A percentile compares a stretch with the other conserved stretches of the same genome.
phyloP scores from a whole-genome alignment of 371 early-diverging fungal species.

The Mortierella sp. region DNA sequence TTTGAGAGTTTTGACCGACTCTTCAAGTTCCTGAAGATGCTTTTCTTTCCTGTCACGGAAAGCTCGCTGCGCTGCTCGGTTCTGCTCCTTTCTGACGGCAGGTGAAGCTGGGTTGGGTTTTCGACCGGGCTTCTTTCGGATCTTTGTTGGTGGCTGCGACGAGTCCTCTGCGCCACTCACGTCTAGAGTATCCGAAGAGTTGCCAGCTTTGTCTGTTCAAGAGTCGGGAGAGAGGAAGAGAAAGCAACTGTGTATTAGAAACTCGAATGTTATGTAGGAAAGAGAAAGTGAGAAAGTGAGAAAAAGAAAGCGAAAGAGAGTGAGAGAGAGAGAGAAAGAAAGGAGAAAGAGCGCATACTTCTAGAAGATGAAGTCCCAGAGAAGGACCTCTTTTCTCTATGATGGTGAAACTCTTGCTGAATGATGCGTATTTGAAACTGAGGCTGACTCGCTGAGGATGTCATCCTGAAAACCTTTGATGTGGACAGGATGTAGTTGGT shows the following conservation, averaged over 20 bases:
- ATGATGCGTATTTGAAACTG: neutral
- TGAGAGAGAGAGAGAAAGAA: neutral
- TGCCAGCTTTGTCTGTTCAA: constrained; percentile 24
- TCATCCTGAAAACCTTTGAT: constrained; percentile 7
- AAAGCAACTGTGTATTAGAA: constrained; percentile 13
- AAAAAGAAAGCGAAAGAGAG: neutral
- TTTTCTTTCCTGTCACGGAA: constrained; percentile 82
- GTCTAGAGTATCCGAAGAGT: constrained; percentile 19
- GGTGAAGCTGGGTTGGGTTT: constrained; percentile 77
- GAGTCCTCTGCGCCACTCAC: constrained; percentile 12
- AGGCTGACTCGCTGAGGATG: constrained; percentile 13
- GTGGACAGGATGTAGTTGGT: too few species aligned
- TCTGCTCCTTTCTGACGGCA: constrained; percentile 79
- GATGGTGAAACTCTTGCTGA: neutral
- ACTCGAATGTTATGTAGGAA: constrained; percentile 13
- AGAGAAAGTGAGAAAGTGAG: constrained; percentile 8
- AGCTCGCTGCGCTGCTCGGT: constrained; percentile 83
- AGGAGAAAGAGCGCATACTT: constrained; percentile 9
- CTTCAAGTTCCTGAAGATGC: constrained; percentile 71
- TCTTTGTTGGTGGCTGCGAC: constrained; percentile 37
- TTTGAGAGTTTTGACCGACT: constrained; percentile 67
- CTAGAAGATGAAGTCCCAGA: constrained; percentile 26
- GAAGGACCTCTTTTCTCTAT: constrained; percentile 34
- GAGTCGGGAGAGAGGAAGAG: too few species aligned
- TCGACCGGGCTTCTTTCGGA: constrained; percentile 80